Evolutionary conservation across 352 stramenopile genomes (phyloP), one percentile per base, ranked within the genome.

Genomic region (Phytophthora cajani): DNA sequence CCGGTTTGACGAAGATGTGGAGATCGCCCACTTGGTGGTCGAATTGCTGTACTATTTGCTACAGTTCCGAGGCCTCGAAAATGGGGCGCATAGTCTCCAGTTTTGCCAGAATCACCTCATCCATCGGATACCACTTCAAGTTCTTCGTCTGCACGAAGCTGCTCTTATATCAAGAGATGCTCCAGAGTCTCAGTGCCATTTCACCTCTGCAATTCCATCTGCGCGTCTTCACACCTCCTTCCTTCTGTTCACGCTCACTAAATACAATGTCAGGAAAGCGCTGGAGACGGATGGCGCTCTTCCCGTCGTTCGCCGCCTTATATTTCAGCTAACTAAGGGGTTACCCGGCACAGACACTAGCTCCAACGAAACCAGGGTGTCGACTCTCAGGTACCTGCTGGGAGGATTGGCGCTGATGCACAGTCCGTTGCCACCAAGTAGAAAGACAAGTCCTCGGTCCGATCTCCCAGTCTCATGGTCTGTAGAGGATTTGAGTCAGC

Each of bases 241-340:
- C 33, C 52, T 85, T 12, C 49, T 85, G 1, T 78, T 85, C 46
- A 79, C 69, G 1, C 47, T 82, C 11, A 27, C 61, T 2, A 85
- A 77, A 50, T 77, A 77, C 40, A 82, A 78, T 21, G 69, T 72
- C 49, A 71, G 50, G 19, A 72, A 82, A 57, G 49, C 53, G 12
- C 33, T 78, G n/a, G 38, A 72, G 12, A 38, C 67, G 10, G 36
- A 64, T 19, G 63, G 42, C 2, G 62, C n/a, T 21, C 5, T 80
- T 19, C 17, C 61, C 11, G 9, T 61, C 7, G 52, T 63, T 49
- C 33, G 58, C 27, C 42, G 44, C 2, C 50, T 69, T 3, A 59
- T 73, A 6, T 59, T 67, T 11, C 17, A 65, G 46, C 42, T 80
- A 11, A 50, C 63, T 7, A 64, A 25, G 3, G 64, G 14, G 21